Evolutionary conservation across 192 early-diverging fungal species (phyloP).

Genomic region (Mortierella alpina): DNA sequence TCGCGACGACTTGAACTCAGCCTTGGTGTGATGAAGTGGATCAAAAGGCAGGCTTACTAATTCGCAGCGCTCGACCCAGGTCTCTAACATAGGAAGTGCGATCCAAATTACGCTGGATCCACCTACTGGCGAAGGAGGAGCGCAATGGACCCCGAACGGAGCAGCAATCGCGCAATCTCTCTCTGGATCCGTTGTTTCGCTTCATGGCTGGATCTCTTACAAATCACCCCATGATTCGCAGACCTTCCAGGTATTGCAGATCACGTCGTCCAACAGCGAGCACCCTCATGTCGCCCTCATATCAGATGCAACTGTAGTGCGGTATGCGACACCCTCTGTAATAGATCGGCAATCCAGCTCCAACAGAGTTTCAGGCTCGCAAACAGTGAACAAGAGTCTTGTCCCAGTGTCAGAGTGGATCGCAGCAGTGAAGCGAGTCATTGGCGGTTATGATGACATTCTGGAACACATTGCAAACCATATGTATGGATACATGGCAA

Average conservation of each 20-base stretch:
- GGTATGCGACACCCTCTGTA: conserved; percentile 3
- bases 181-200: conserved; percentile 22
- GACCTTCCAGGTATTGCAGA: conserved; percentile 9
- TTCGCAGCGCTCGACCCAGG: not conserved
- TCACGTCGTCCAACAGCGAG: conserved; percentile 6
- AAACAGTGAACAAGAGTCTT: not conserved
- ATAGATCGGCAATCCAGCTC: not conserved
- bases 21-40: too few relatives aligned
- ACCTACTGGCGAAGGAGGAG: not conserved
- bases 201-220: conserved; percentile 26
- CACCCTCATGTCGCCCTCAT: conserved; percentile 18
- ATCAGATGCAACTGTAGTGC: conserved; percentile 17
- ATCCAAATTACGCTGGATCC: not conserved
- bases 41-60: too few relatives aligned
- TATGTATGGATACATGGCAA: conserved; percentile 29
- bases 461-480: conserved; percentile 37
- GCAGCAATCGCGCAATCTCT: conserved; percentile 34
- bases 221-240: conserved; percentile 39
- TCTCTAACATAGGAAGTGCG: conserved; percentile 31
- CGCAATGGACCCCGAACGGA: not conserved
- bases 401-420: conserved; percentile 23
- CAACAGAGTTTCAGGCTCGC: not conserved
- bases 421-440: not conserved
- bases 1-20: too few relatives aligned
- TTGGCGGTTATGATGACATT: conserved; percentile 54